A percentile compares a stretch with the other conserved stretches of the same genome.
Conservation (phyloP, 805 yeast species). For the Phaffomyces opuntiae region DNA sequence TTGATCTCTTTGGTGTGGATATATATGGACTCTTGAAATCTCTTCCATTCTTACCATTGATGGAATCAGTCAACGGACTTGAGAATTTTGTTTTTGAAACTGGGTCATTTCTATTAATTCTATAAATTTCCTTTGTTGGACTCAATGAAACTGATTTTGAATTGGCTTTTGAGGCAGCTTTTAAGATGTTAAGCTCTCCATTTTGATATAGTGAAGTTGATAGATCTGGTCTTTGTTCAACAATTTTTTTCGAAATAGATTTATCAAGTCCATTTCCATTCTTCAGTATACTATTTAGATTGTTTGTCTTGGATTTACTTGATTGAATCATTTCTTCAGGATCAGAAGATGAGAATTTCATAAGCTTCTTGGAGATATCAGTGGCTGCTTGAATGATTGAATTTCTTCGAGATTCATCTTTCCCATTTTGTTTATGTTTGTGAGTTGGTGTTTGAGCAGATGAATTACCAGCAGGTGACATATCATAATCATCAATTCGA, state of each 20-base stretch:
- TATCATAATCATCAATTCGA: not conserved
- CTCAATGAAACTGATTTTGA: conserved; percentile 24
- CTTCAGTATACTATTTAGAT: conserved; percentile 21
- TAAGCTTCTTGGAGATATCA: no score
- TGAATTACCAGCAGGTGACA: conserved; percentile 3
- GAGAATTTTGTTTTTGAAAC: conserved; percentile 10
- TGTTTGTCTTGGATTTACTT: not conserved
- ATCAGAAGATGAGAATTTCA: no score
- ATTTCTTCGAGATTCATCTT: not conserved
- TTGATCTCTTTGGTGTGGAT: conserved; percentile 9
- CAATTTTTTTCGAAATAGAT: conserved; percentile 14
- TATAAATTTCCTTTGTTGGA: conserved; percentile 25
- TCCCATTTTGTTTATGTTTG: not conserved
- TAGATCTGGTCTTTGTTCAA: conserved; percentile 18
- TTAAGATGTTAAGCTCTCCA: conserved; percentile 27
- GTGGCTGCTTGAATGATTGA: no score
- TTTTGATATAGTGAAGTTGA: conserved; percentile 16
- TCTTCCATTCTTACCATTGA: conserved; percentile 13
- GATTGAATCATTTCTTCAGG: no score
- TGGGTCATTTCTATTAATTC: not conserved
- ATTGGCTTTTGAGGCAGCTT: conserved; percentile 21
- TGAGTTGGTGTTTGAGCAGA: conserved; percentile 6
- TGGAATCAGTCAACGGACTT: conserved; percentile 20
- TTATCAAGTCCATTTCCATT: conserved; percentile 13
- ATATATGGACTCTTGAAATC: conserved; percentile 17